Conservation (phyloP, 1,284 basidiomycete genomes). For the Fistulinella staudtii region DNA sequence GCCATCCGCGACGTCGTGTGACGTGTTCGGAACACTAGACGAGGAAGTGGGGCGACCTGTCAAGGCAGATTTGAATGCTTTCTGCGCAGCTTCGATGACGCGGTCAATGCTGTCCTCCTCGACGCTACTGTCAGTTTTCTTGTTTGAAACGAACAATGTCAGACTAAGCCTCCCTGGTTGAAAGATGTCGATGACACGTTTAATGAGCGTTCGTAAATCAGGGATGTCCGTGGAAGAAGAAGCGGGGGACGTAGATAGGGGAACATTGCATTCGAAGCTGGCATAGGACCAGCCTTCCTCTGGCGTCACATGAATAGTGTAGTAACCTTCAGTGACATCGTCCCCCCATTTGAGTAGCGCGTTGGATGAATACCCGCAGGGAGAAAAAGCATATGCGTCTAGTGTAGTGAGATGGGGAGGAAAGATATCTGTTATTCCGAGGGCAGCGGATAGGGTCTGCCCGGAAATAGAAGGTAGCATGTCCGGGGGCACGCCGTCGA, state of each 20-base stretch:
- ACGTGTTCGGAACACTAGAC: slow-evolving; percentile 12
- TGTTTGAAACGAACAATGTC: slow-evolving; percentile 87
- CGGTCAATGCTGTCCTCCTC: slow-evolving; percentile 51
- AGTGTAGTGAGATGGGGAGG: slow-evolving; percentile 74
- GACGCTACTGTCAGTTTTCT: slow-evolving; percentile 42
- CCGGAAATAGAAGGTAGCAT: slow-evolving; percentile 61
- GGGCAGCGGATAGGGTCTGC: slow-evolving; percentile 58
- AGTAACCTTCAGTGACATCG: slow-evolving; percentile 74
- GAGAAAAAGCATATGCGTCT: slow-evolving; percentile 92
- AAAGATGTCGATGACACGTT: slow-evolving; percentile 90
- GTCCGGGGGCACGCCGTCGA: slow-evolving; percentile 30
- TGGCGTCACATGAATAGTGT: slow-evolving; percentile 98
- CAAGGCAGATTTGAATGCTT: slow-evolving; percentile 63
- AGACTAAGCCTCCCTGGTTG: slow-evolving; percentile 84
- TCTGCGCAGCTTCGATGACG: slow-evolving; percentile 63
- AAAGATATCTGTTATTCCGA: slow-evolving; percentile 87
- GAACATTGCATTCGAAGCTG: slow-evolving; percentile 98
- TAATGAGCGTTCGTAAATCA: slow-evolving; percentile 77
- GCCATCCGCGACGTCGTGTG: slow-evolving; percentile 12
- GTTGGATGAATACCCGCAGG: slow-evolving; percentile 97
- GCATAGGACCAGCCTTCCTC: slow-evolving; percentile 98
- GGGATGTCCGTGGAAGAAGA: slow-evolving; percentile 49
- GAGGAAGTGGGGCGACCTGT: slow-evolving; percentile 28
- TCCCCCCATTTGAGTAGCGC: slow-evolving; percentile 75
- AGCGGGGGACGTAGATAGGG: slow-evolving; percentile 48